A percentile compares a stretch with the other conserved stretches of the same genome.
phyloP scores from a whole-genome alignment of 1,284 basidiomycete species.

The Gymnopus androsaceus region DNA sequence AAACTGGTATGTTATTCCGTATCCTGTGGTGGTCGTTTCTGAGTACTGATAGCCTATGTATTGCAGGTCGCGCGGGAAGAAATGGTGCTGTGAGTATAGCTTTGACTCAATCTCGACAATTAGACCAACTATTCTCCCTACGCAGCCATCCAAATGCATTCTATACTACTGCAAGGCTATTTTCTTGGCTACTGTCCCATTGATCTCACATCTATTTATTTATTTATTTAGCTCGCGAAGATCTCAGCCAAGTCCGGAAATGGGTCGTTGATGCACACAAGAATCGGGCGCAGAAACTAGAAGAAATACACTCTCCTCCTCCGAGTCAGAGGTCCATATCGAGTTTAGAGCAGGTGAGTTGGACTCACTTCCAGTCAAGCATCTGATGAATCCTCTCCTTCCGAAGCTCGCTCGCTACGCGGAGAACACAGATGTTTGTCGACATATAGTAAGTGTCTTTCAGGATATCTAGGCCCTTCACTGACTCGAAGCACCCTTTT shows the following conservation, averaged over 20 bases:
- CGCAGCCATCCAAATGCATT: conserved; percentile 77
- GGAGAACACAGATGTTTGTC: conserved; percentile 64
- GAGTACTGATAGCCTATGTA: conserved; percentile 4
- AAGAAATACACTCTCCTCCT: conserved; percentile 49
- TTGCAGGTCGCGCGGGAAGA: conserved; percentile 75
- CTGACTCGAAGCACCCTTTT: neutral
- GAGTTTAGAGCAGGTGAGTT: conserved; percentile 64
- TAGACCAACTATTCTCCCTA: neutral
- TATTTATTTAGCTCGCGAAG: conserved; percentile 67
- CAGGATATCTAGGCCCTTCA: neutral
- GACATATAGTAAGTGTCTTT: conserved; percentile 69
- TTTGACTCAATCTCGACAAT: neutral
- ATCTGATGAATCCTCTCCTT: no score
- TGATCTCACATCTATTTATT: neutral
- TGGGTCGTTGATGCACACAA: conserved; percentile 53
- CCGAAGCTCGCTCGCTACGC: conserved; percentile 65
- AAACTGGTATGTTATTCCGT: conserved; percentile 60
- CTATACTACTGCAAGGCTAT: conserved; percentile 73
- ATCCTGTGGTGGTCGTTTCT: neutral
- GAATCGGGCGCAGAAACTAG: conserved; percentile 41
- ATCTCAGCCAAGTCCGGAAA: conserved; percentile 56
- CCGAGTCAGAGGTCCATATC: conserved; percentile 67
- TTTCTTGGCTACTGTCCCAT: neutral
- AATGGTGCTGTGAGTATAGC: conserved; percentile 69
- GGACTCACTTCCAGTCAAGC: no score